phyloP scores from a whole-genome alignment of 1,284 basidiomycete genomes.

The Porodaedalea pini region DNA sequence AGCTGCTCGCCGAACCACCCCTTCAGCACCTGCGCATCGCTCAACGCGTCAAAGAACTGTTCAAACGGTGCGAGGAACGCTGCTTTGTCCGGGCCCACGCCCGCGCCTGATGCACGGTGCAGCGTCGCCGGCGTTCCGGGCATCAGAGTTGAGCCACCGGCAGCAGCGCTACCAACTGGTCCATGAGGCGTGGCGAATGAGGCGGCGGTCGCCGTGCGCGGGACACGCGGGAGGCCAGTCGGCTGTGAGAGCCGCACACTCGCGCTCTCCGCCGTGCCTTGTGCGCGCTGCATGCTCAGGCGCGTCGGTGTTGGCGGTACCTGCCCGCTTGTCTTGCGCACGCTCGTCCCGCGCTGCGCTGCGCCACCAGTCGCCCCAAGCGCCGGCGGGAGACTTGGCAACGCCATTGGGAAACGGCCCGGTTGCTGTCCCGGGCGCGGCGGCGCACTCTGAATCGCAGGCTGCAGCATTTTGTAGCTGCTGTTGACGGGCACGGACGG shows the following conservation, averaged over 20 bases:
- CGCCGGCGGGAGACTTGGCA: conserved; percentile 61
- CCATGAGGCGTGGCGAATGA: conserved; percentile 8
- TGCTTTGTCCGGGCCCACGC: conserved; percentile 43
- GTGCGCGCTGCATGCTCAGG: conserved; percentile 44
- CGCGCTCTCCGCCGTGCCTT: conserved; percentile 9
- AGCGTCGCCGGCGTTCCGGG: conserved; percentile 19
- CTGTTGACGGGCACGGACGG: conserved; percentile 3
- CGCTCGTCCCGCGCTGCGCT: conserved; percentile 30
- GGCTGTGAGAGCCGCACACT: conserved; percentile 24
- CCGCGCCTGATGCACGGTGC: conserved; percentile 17
- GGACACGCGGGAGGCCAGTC: conserved; percentile 18
- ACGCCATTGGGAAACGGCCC: conserved; percentile 48
- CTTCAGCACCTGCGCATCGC: conserved; percentile 71
- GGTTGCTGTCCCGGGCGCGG: conserved; percentile 47
- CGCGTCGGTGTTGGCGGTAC: conserved; percentile 73
- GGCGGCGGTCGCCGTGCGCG: conserved; percentile 17
- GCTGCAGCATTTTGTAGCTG: conserved; percentile 45
- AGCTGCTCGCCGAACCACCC: conserved; percentile 69
- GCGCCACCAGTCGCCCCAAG: conserved; percentile 41
- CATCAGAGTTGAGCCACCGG: conserved; percentile 1
- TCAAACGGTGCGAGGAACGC: conserved; percentile 77
- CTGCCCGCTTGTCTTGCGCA: conserved; percentile 24
- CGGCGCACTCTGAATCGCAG: conserved; percentile 70
- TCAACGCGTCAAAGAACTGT: conserved; percentile 72
- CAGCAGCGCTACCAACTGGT: background rate